A percentile compares a stretch with the other conserved stretches of the same genome.
These are phyloP conservation scores for Rhodotorula sp. DNA, from an alignment of 1,284 basidiomycete species.

Conservation along the genomic window DNA sequence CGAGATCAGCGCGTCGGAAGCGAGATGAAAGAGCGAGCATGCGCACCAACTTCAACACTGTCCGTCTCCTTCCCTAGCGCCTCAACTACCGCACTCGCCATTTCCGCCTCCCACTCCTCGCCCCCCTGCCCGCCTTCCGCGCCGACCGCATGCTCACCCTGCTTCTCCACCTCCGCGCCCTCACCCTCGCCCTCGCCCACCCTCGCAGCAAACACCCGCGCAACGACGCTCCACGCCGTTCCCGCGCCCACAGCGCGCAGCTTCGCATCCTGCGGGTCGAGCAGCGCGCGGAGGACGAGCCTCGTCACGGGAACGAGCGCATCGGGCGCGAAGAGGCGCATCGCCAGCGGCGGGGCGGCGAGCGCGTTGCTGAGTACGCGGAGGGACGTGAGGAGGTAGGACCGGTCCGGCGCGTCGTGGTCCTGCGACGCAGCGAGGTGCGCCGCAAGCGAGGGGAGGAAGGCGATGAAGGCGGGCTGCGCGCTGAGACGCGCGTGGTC, in stretches of 20 bases:
- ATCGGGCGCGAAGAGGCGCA: slow-evolving; percentile 19
- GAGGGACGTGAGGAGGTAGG: slow-evolving; percentile 43
- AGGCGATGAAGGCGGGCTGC: slow-evolving; percentile 18
- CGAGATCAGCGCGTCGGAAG: not conserved
- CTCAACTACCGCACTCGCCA: slow-evolving; percentile 42
- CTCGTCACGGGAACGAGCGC: slow-evolving; percentile 17
- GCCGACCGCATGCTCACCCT: slow-evolving; percentile 1
- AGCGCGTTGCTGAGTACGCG: slow-evolving; percentile 43
- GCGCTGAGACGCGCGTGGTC: slow-evolving; percentile 21
- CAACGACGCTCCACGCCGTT: slow-evolving; percentile 43
- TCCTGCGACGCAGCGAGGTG: slow-evolving; percentile 18
- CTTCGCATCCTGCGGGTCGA: slow-evolving; percentile 39
- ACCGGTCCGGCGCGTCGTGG: not conserved
- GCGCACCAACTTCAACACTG: slow-evolving; percentile 45
- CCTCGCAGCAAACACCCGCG: slow-evolving; percentile 30
- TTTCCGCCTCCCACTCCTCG: slow-evolving; percentile 44
- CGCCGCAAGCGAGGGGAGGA: slow-evolving; percentile 9
- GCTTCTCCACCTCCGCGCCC: not conserved
- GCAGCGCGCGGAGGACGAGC: slow-evolving; percentile 41
- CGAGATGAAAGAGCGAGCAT: not conserved
- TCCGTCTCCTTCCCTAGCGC: slow-evolving; percentile 36
- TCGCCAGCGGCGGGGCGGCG: slow-evolving; percentile 9
- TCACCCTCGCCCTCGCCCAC: not conserved
- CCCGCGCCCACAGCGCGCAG: slow-evolving; percentile 41
- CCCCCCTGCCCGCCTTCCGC: not conserved